Percentiles rank a stretch among this genome's conserved stretches.
Conservation (phyloP, 2,329 filamentous ascomycete species). For the Cytospora piceicola region DNA sequence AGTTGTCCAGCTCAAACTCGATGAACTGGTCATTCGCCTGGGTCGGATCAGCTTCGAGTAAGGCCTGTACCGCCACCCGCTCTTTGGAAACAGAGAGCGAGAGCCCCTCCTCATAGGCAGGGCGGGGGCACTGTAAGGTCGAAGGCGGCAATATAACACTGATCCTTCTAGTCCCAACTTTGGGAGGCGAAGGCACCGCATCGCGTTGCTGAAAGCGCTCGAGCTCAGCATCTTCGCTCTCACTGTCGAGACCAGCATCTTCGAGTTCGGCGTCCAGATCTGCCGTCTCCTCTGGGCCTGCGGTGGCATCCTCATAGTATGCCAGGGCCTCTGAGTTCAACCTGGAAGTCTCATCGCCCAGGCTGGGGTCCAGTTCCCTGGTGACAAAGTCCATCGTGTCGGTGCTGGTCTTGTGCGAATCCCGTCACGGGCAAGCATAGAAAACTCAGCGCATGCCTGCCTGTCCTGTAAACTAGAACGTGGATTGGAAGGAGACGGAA, state of each 20-base stretch:
- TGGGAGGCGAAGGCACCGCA: neutral
- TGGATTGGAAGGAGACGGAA: neutral
- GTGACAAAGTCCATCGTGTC: neutral
- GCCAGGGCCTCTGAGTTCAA: neutral
- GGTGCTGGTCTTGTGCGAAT: neutral
- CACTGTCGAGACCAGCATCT: neutral
- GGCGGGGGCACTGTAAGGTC: slow-evolving; percentile 37
- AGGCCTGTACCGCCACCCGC: slow-evolving; percentile 37
- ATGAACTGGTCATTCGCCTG: slow-evolving; percentile 39
- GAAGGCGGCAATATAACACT: slow-evolving; percentile 36
- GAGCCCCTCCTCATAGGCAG: slow-evolving; percentile 34
- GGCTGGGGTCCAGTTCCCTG: neutral
- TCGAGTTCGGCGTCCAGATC: slow-evolving; percentile 8
- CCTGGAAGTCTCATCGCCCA: neutral
- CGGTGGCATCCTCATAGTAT: slow-evolving; percentile 5
- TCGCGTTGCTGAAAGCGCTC: neutral
- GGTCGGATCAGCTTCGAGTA: slow-evolving; percentile 35
- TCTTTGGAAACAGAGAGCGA: slow-evolving; percentile 36
- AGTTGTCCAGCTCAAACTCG: slow-evolving; percentile 60
- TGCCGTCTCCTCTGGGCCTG: slow-evolving; percentile 2
- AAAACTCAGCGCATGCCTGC: neutral
- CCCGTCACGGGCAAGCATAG: neutral
- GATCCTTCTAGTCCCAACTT: slow-evolving; percentile 26
- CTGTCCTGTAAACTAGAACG: neutral
- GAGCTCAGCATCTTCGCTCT: neutral